Evolutionary conservation across 768 basidiomycete species (phyloP), one percentile per base, ranked within the genome.

Genomic region (Jaapia argillacea): DNA sequence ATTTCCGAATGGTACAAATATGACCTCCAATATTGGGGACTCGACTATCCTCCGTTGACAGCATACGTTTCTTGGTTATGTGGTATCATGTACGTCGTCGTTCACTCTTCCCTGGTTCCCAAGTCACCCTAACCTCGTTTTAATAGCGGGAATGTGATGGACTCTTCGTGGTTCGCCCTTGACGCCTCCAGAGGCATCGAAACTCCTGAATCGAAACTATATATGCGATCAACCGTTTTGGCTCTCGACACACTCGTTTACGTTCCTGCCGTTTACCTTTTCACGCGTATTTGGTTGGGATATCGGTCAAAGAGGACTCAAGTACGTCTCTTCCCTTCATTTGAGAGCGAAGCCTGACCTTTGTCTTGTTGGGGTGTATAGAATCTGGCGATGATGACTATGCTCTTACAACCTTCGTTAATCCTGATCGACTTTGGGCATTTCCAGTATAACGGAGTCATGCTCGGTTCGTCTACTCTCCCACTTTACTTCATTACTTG

Each of bases 381-480:
- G 82, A 71, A 85, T 59, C 56, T 76, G 20, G 82, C 85, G 1
- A 58, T 91, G 4, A 51, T 88, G 20, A 79, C 75, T 3, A 64
- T 94, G 7, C 64, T 94, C 13, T 69, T 92, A 12, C 88, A 92
- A 54, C 94, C 94, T 2, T 79, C 85, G 1, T 64, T 96, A 24
- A 64, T 91, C 6, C 65, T 96, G 16, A 73, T 94, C 42, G 94
- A 96, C 62, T 85, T 82, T 57, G 91, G 94, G 0, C 92, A 97
- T 58, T 94, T 94, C 54, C 92, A 98, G 62, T 96, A 91, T 59
- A 97, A 96, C 57, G 85, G 85, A 2, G 76, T 93, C 50, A 92
- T 94, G 87, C 79, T 97, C 39, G 93, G 85, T 76, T 54, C 52
- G 66, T 65, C 50, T 24, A 2, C 31, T 28, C 6, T 43, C 24